Percentiles rank a stretch among this genome's conserved stretches.
phyloP scores from a whole-genome alignment of 2,329 filamentous ascomycete species.

The Sporothrix phasma region DNA sequence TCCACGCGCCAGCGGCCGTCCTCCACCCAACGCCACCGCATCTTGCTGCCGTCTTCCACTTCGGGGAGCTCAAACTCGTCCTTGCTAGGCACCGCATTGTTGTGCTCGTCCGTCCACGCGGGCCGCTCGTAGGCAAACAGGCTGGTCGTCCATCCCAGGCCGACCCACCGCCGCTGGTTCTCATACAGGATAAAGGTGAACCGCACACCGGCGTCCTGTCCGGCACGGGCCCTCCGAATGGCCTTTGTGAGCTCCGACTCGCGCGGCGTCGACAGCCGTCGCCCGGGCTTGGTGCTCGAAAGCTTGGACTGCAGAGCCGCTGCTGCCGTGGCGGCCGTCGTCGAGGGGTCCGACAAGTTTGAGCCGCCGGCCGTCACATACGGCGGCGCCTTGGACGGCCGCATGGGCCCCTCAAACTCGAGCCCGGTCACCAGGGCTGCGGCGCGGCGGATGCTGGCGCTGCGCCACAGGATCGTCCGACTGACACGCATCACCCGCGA shows the following conservation, averaged over 20 bases:
- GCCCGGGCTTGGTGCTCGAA: slow-evolving; percentile 23
- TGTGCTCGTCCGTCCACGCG: slow-evolving; percentile 92
- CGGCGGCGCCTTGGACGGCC: slow-evolving; percentile 21
- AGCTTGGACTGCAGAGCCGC: slow-evolving; percentile 18
- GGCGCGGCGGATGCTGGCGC: slow-evolving; percentile 58
- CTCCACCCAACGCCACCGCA: slow-evolving; percentile 68
- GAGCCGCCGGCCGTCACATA: slow-evolving; percentile 23
- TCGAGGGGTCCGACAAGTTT: slow-evolving; percentile 19
- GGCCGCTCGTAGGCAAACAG: slow-evolving; percentile 83
- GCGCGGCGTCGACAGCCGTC: slow-evolving; percentile 26
- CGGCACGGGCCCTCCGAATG: slow-evolving; percentile 26
- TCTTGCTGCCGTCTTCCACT: slow-evolving; percentile 48
- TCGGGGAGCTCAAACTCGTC: slow-evolving; percentile 57
- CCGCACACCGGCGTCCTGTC: slow-evolving; percentile 66
- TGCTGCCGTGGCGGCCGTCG: slow-evolving; percentile 15
- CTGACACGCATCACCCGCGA: slow-evolving; percentile 76
- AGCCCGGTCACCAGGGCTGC: slow-evolving; percentile 72
- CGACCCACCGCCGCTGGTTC: slow-evolving; percentile 91
- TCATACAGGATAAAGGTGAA: slow-evolving; percentile 97
- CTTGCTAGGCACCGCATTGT: slow-evolving; percentile 67
- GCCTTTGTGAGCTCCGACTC: slow-evolving; percentile 41
- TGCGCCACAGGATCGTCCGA: slow-evolving; percentile 84
- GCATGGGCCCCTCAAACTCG: slow-evolving; percentile 48
- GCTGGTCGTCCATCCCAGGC: slow-evolving; percentile 87
- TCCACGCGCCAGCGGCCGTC: slow-evolving; percentile 81